These are phyloP conservation scores for Tricholoma furcatifolium DNA, from an alignment of 768 basidiomycete genomes.

Conservation along the genomic window DNA sequence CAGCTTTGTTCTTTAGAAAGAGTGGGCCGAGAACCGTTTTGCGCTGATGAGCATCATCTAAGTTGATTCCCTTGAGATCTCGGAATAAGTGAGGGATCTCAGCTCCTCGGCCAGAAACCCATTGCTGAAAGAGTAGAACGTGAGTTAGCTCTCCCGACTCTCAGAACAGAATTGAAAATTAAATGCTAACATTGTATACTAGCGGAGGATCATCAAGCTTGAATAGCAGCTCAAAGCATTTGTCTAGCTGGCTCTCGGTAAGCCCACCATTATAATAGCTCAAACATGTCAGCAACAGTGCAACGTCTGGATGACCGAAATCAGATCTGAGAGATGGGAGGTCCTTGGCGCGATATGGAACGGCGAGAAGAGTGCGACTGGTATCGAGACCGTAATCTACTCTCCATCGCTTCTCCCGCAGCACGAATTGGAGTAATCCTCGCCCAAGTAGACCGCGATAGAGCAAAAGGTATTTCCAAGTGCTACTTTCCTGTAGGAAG, in stretches of 20 bases:
- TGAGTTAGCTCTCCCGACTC: not conserved
- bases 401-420: slow-evolving; percentile 43
- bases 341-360: slow-evolving; percentile 54
- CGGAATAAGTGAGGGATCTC: slow-evolving; percentile 30
- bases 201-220: slow-evolving; percentile 38
- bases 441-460: slow-evolving; percentile 43
- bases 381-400: slow-evolving; percentile 51
- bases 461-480: slow-evolving; percentile 39
- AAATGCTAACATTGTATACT: slow-evolving; percentile 32
- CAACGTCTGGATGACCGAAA: slow-evolving; percentile 53
- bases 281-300: slow-evolving; percentile 43
- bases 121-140: not conserved
- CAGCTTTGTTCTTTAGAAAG: slow-evolving; percentile 34
- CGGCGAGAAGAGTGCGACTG: slow-evolving; percentile 43
- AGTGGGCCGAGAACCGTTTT: slow-evolving; percentile 26
- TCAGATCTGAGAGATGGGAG: slow-evolving; percentile 44
- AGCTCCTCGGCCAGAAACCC: slow-evolving; percentile 5
- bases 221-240: slow-evolving; percentile 35
- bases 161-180: not conserved
- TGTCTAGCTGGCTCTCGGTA: slow-evolving; percentile 32
- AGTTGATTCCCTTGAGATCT: slow-evolving; percentile 39
- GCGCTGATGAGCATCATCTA: slow-evolving; percentile 34
- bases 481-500: not conserved
- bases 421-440: slow-evolving; percentile 36
- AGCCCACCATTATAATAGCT: slow-evolving; percentile 51